These are phyloP conservation scores for Phytophthora tubulina DNA, from an alignment of 352 stramenopile species.

Conservation along the genomic window DNA sequence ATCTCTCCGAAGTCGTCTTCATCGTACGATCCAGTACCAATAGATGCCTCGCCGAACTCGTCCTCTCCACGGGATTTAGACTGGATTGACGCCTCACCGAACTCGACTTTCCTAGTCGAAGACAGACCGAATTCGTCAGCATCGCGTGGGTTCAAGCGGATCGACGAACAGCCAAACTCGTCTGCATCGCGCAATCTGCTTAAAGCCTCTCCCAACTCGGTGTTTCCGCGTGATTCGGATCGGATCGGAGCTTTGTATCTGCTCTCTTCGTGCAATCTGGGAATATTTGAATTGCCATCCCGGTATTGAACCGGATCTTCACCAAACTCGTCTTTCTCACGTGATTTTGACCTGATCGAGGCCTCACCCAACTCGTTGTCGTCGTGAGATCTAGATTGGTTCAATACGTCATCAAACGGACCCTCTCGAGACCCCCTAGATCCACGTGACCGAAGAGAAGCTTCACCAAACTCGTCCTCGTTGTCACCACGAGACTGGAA, in stretches of 20 bases:
- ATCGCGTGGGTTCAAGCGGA: not conserved
- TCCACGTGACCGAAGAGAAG: not conserved
- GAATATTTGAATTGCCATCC: not conserved
- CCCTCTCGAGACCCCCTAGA: no score
- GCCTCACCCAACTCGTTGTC: not conserved
- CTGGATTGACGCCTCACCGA: not conserved
- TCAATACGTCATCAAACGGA: no score
- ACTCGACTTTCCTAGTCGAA: no score
- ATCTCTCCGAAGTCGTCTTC: conserved; percentile 25
- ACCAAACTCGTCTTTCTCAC: not conserved
- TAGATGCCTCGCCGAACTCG: conserved; percentile 6
- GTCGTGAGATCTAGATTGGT: not conserved
- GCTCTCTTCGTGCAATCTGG: not conserved
- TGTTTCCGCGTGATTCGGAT: conserved; percentile 2
- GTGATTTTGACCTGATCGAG: not conserved
- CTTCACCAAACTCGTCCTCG: not conserved
- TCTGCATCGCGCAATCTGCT: conserved; percentile 2
- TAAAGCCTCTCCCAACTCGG: not conserved
- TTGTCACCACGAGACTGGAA: not conserved
- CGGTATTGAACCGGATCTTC: conserved; percentile 8
- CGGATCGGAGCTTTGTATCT: not conserved
- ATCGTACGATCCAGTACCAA: not conserved
- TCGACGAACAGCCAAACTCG: conserved; percentile 7
- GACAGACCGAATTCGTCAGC: conserved; percentile 1
- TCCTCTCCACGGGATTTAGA: not conserved